Percentiles rank a stretch among this genome's conserved stretches.
phyloP scores from a whole-genome alignment of 2,329 filamentous ascomycete genomes.

The Pseudocercospora cruenta region DNA sequence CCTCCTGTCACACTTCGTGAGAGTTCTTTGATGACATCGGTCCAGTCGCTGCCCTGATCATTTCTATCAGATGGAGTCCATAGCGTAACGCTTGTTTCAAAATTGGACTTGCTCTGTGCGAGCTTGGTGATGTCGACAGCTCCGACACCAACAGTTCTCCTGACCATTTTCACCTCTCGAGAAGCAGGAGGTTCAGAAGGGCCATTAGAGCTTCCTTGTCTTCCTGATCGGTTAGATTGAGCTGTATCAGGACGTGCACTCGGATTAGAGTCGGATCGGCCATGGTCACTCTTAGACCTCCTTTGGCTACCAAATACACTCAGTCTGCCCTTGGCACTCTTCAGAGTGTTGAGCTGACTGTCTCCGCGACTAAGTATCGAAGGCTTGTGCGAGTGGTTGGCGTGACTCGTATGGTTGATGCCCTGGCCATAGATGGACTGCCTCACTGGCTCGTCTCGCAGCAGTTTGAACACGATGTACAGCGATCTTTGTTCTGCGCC shows the following conservation, averaged over 20 bases:
- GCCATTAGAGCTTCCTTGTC: constrained; percentile 22
- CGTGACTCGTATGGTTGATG: constrained; percentile 18
- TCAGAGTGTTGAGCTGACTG: constrained; percentile 26
- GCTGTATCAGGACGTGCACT: constrained; percentile 31
- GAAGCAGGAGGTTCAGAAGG: constrained; percentile 15
- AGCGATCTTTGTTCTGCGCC: constrained; percentile 68
- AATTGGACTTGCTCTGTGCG: constrained; percentile 30
- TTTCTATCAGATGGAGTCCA: constrained; percentile 72
- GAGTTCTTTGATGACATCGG: constrained; percentile 73
- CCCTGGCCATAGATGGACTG: constrained; percentile 28
- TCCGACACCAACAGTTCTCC: constrained; percentile 75
- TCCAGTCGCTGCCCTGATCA: constrained; percentile 67
- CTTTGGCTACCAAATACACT: constrained; percentile 71
- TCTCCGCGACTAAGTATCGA: constrained; percentile 23
- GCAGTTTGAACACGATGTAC: constrained; percentile 81
- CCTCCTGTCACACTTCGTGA: constrained; percentile 72
- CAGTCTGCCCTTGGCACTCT: constrained; percentile 45
- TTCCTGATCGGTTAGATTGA: constrained; percentile 32
- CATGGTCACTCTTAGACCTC: constrained; percentile 31
- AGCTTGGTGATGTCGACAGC: constrained; percentile 70
- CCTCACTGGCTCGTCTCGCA: constrained; percentile 58
- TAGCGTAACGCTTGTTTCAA: constrained; percentile 59
- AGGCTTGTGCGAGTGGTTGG: constrained; percentile 6
- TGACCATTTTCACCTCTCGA: constrained; percentile 56
- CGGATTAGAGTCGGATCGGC: constrained; percentile 23